Base-by-base conservation (phyloP, 805 yeast species). In the Pichia eremophila region DNA sequence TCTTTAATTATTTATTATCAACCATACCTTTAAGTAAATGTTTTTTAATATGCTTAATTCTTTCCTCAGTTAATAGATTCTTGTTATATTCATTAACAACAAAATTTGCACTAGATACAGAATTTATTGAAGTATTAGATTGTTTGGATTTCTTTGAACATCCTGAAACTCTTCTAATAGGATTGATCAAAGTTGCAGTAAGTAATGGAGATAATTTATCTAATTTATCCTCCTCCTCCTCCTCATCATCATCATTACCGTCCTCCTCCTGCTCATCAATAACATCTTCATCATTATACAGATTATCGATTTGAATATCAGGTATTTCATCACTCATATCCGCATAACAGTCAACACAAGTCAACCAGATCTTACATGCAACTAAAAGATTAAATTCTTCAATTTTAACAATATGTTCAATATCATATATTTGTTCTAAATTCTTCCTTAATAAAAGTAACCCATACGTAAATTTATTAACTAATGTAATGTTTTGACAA, bases 381-480 rank as follows among this genome's bases (percentile, higher is more conserved):
- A 65, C 64, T 29, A 67, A 52, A 12, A 66, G 34, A 46, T 67
- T 65, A 28, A 57, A 54, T 10, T 59, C 62, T 37, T 65, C 69
- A 9, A 63, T 56, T 35, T 58, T 55, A 19, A 54, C 52, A 43
- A 65, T 49, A 2, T 61, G 57, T 39, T 63, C 64, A 27, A 53
- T 50, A 43, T 64, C 67, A 48, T 63, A 62, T 25, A 67, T 46
- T 53, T 75, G 78, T 55, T 75, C 77, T 38, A 77, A 63, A 54
- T 75, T 66, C 51, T 73, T 72, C 47, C 68, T 65, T 39, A 78
- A 59, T 25, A 78, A 57, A 32, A 67, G 65, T 18, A 75, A 58
- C 1, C 73, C 81, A 57, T 74, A 77, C 48, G 78, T 77, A 44
- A 76, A 75, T 31, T 78, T 60, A 49, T 72, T 66, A 7, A 57